Base-by-base conservation (phyloP, 2,329 filamentous ascomycete species). In the Huntiella bhutanensis region DNA sequence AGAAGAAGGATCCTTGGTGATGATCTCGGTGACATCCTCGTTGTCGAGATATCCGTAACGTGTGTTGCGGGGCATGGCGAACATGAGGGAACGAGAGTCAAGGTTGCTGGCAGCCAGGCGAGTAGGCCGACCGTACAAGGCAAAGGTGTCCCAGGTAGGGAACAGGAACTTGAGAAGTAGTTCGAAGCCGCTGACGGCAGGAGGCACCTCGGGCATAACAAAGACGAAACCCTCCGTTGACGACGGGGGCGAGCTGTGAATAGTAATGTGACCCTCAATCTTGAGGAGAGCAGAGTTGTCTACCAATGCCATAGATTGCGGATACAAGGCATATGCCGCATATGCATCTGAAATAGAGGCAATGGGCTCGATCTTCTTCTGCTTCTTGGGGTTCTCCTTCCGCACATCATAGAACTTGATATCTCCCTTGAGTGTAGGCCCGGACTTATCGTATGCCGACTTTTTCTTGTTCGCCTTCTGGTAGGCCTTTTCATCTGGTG, bases 261-360 rank as follows among this genome's bases (percentile, higher is more conserved):
- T 83, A 0, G 82, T 86, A 51, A 98, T 85, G 52, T 77, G 76
- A 7, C 87, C 91, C 62, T 98, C 91, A 22, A 98, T 73, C 62
- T 98, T 98, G 52, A 96, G 73, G 50, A 98, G 65, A 0, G 88
- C 95, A 1, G 91, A 96, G 49, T 88, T 83, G 54, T 98, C 87
- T 49, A 98, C 92, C 35, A 98, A 67, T 0, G 84, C 81, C 62
- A 93, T 94, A 12, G 86, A 82, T 59, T 96, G 87, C 1, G 91
- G 91, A 58, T 98, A 98, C 47, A 98, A 83, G 43, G 88, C 86
- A 58, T 94, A 96, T 12, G 86, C 87, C 1, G 87, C 83, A 62
- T 84, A 96, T 8, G 85, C 85, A 52, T 95, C 80, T 13, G 76
- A 84, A 52, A 98, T 84, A 4, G 88, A 87, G 2, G 91, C 91